Conservation (phyloP, 192 early-diverging fungal species). For the Coemansia aciculifera region DNA sequence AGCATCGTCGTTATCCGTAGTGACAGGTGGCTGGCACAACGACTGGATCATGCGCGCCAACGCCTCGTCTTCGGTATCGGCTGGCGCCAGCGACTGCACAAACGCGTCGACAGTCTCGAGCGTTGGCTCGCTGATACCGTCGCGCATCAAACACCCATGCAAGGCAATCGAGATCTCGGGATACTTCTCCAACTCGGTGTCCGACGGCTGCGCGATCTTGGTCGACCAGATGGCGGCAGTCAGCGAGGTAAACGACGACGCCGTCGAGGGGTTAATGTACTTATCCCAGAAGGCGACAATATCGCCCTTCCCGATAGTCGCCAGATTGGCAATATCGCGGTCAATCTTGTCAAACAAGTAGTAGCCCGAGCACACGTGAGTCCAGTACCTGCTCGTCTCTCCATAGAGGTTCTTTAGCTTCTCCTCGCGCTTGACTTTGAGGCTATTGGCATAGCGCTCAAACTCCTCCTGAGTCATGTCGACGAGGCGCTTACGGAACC, state of each 20-base stretch:
- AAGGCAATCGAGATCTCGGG: conserved; percentile 24
- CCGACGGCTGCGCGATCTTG: conserved; percentile 34
- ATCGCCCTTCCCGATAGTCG: conserved; percentile 16
- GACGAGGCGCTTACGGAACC: conserved; percentile 56
- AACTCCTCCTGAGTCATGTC: conserved; percentile 69
- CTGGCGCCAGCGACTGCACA: conserved; percentile 5
- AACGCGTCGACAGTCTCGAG: conserved; percentile 15
- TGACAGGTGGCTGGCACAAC: conserved; percentile 1
- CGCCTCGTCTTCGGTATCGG: conserved; percentile 5
- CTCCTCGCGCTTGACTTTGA: conserved; percentile 65
- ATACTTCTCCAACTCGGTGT: conserved; percentile 22
- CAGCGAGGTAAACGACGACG: conserved; percentile 20
- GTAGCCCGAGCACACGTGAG: conserved; percentile 64
- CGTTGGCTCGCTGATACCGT: conserved; percentile 21
- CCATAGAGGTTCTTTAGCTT: conserved; percentile 77
- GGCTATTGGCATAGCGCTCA: conserved; percentile 63
- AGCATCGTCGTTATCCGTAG: not conserved
- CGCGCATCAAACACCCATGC: conserved; percentile 42
- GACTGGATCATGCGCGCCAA: conserved; percentile 15
- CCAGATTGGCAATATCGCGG: conserved; percentile 24
- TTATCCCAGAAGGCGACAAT: conserved; percentile 45
- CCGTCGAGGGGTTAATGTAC: conserved; percentile 32
- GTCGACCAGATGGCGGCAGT: conserved; percentile 36
- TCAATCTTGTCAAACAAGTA: conserved; percentile 78
- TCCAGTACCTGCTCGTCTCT: conserved; percentile 69